Percentiles rank a stretch among this genome's conserved stretches.
phyloP scores from a whole-genome alignment of 371 early-diverging fungal species.

The Lichtheimia hyalospora region DNA sequence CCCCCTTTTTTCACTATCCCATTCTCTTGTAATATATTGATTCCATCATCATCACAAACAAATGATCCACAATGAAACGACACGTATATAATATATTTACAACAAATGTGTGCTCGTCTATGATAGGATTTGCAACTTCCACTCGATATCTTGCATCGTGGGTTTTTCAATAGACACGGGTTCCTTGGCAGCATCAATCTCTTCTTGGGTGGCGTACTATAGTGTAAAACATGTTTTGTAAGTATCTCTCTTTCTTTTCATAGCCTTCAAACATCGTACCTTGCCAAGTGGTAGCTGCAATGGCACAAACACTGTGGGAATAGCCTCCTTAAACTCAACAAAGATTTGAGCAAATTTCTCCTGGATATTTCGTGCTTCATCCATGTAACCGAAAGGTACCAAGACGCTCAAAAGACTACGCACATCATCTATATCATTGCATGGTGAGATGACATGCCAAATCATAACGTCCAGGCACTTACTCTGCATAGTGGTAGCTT shows the following conservation, averaged over 20 bases:
- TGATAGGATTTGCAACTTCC: slow-evolving; percentile 44
- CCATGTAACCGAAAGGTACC: slow-evolving; percentile 44
- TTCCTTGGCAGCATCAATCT: slow-evolving; percentile 33
- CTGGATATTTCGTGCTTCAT: slow-evolving; percentile 48
- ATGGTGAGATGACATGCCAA: neutral
- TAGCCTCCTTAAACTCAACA: slow-evolving; percentile 24
- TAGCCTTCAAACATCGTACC: slow-evolving; percentile 17
- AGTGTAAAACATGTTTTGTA: neutral
- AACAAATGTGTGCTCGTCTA: neutral
- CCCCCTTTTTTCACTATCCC: neutral
- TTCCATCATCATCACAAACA: no score
- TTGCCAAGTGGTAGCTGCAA: slow-evolving; percentile 33
- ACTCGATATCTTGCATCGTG: slow-evolving; percentile 32
- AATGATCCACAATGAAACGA: no score
- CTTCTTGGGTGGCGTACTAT: slow-evolving; percentile 42
- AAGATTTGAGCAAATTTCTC: slow-evolving; percentile 41
- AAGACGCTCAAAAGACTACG: slow-evolving; percentile 39
- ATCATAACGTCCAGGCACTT: slow-evolving; percentile 10
- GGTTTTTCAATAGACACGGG: slow-evolving; percentile 44
- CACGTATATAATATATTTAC: no score
- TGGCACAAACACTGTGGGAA: slow-evolving; percentile 47
- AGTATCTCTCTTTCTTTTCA: neutral
- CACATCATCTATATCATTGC: slow-evolving; percentile 33
- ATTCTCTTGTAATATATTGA: no score
- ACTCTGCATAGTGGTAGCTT: slow-evolving; percentile 47